Evolutionary conservation across 139 green algal species (phyloP).

Genomic region (Gonium pectorale): DNA sequence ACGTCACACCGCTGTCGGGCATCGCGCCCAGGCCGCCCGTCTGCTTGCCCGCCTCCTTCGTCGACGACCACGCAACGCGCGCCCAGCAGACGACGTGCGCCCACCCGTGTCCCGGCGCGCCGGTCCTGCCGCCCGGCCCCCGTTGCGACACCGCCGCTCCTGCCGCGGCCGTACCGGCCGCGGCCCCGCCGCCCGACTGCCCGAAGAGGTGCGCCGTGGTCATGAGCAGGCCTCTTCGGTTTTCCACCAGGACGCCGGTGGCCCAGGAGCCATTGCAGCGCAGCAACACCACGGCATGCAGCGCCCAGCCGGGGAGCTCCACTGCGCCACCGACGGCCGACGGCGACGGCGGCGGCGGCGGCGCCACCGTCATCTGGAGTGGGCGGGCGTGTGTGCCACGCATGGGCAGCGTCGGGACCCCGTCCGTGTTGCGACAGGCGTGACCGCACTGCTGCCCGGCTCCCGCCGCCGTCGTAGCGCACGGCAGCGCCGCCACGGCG

Average conservation of each 20-base stretch:
- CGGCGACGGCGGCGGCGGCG: neutral
- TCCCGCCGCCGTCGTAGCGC: too few species aligned
- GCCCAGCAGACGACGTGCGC: neutral
- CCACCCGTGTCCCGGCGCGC: neutral
- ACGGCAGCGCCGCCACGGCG: too few species aligned
- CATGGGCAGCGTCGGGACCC: too few species aligned
- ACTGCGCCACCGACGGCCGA: neutral
- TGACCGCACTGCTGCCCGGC: too few species aligned
- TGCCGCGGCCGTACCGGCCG: neutral
- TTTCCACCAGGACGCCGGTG: conserved; percentile 72
- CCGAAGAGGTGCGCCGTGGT: conserved; percentile 87
- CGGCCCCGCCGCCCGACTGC: neutral
- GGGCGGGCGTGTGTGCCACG: too few species aligned
- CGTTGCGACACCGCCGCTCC: too few species aligned
- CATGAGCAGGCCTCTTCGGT: conserved; percentile 63
- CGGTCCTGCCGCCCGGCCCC: neutral
- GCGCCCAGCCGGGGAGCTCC: neutral
- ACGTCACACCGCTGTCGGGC: neutral
- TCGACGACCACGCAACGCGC: neutral
- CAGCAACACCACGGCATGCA: conserved; percentile 54
- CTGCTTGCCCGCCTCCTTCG: neutral
- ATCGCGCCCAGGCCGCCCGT: neutral
- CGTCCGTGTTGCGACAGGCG: too few species aligned
- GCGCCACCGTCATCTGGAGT: neutral
- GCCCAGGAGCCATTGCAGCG: conserved; percentile 65